Conservation (phyloP, 2,329 filamentous ascomycete genomes). For the Cladosporium sp. region DNA sequence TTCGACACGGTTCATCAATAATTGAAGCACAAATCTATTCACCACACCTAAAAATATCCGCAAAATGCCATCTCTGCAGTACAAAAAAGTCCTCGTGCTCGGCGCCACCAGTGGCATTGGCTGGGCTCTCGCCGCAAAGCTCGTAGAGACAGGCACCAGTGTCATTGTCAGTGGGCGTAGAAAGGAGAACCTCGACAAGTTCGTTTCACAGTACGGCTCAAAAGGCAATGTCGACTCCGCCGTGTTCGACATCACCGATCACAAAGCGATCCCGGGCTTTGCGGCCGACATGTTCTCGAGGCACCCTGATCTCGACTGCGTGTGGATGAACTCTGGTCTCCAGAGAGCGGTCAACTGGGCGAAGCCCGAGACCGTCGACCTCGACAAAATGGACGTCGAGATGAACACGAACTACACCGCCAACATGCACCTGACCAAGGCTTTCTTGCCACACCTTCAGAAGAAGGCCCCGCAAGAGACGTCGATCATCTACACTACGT, state of each 20-base stretch:
- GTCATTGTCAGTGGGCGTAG: conserved; percentile 47
- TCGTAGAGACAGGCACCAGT: conserved; percentile 42
- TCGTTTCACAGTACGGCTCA: conserved; percentile 40
- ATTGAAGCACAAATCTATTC: background rate
- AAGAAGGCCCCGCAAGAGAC: conserved; percentile 36
- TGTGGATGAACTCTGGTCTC: conserved; percentile 51
- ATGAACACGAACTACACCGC: conserved; percentile 47
- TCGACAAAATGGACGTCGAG: conserved; percentile 39
- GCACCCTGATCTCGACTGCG: conserved; percentile 46
- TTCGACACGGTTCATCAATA: no score
- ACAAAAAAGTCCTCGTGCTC: conserved; percentile 49
- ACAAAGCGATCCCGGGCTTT: conserved; percentile 43
- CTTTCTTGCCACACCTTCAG: conserved; percentile 46
- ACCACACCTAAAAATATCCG: background rate
- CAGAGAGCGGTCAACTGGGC: conserved; percentile 46
- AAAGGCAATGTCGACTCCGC: conserved; percentile 40
- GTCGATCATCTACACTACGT: conserved; percentile 44
- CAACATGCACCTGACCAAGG: conserved; percentile 44
- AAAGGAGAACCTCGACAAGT: conserved; percentile 45
- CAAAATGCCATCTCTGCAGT: conserved; percentile 30
- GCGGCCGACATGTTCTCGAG: conserved; percentile 35
- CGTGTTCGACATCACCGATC: conserved; percentile 47
- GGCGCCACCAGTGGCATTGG: conserved; percentile 51
- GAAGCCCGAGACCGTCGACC: conserved; percentile 42
- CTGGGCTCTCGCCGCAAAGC: conserved; percentile 43